These are phyloP conservation scores for Nothophytophthora sp. DNA, from an alignment of 352 stramenopile genomes.

Conservation along the genomic window DNA sequence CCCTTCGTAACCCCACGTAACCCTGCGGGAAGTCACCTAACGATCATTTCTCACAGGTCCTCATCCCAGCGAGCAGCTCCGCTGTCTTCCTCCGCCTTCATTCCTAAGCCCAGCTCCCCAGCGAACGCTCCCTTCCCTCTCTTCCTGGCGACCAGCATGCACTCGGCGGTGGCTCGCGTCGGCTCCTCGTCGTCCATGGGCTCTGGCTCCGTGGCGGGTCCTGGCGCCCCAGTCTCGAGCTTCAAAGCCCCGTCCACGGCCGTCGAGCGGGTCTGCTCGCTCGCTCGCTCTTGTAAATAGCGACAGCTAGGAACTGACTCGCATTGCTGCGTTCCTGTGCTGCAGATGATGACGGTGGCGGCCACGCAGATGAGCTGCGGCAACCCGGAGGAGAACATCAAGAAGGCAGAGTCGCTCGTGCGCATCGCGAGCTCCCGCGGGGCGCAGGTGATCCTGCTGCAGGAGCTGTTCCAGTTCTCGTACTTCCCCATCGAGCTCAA, in stretches of 20 bases:
- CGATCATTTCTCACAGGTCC: no score
- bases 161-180: constrained; percentile 28
- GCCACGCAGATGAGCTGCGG: constrained; percentile 89
- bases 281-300: no score
- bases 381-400: constrained; percentile 90
- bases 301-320: no score
- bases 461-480: constrained; percentile 91
- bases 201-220: constrained; percentile 28
- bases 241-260: constrained; percentile 47
- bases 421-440: constrained; percentile 87
- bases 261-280: constrained; percentile 66
- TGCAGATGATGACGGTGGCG: constrained; percentile 81
- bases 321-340: neutral
- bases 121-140: neutral
- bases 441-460: constrained; percentile 89
- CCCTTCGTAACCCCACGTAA: no score
- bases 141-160: constrained; percentile 20
- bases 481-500: constrained; percentile 94
- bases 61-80: no score
- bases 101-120: no score
- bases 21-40: no score
- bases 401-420: constrained; percentile 89
- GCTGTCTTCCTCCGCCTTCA: no score
- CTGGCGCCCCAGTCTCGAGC: neutral
- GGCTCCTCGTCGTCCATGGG: constrained; percentile 37